These are phyloP conservation scores for Suillus alpinus DNA, from an alignment of 768 basidiomycete genomes.

Conservation along the genomic window DNA sequence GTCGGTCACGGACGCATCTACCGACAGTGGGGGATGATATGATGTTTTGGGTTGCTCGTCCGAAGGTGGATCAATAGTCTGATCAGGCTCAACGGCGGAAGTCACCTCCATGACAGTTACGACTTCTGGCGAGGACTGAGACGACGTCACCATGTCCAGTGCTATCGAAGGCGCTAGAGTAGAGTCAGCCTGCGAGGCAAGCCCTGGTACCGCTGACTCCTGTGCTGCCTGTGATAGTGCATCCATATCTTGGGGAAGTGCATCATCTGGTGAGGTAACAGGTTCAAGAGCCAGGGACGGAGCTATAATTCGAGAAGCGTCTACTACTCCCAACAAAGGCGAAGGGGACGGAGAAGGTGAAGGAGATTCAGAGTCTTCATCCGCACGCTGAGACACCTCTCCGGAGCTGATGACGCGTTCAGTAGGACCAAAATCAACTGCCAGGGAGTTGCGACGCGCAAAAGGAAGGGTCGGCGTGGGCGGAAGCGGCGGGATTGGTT, in stretches of 20 bases:
- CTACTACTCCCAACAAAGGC: not conserved
- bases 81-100: not conserved
- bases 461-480: slow-evolving; percentile 2
- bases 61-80: not conserved
- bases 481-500: slow-evolving; percentile 26
- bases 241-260: slow-evolving; percentile 1
- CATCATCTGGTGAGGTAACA: not conserved
- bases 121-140: not conserved
- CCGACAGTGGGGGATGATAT: not conserved
- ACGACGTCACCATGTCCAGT: not conserved
- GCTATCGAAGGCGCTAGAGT: not conserved
- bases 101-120: not conserved
- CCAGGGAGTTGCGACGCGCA: slow-evolving; percentile 28
- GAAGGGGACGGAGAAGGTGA: slow-evolving; percentile 3
- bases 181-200: not conserved
- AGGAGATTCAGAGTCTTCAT: slow-evolving; percentile 4
- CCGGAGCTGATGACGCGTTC: slow-evolving; percentile 19
- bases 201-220: not conserved
- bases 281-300: not conserved
- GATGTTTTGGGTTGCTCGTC: not conserved
- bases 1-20: not conserved
- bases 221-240: slow-evolving; percentile 4
- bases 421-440: slow-evolving; percentile 20
- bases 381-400: slow-evolving; percentile 3
- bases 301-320: not conserved